Base-by-base conservation (phyloP, 208 protist genomes). In the Acanthamoeba lenticulata region DNA sequence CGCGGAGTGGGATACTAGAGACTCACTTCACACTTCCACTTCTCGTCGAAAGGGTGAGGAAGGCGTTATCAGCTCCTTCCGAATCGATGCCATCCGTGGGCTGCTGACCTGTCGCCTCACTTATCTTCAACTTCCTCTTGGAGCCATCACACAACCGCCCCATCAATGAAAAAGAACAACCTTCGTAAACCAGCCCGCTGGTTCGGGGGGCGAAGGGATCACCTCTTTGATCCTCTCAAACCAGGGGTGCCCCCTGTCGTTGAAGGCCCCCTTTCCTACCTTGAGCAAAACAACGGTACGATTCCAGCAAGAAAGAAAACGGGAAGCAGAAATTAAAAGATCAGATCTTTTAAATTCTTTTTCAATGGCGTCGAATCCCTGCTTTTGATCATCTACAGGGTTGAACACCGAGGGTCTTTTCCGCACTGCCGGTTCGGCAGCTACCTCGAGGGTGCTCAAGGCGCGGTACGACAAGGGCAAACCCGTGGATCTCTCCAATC, bases 201-300 rank as follows among this genome's bases (percentile, higher is more conserved):
- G 86, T 92, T 92, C 42, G 34, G 86, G 2, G 85, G 47, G 11
- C 34, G 44, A 34, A 72, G 57, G 55, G 40, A 92, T 13, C n/a
- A 9, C 19, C 27, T 74, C 21, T 92, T 92, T 24, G 86, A 92
- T 45, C 86, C 86, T 24, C 44, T 92, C 40, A 74, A 92, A 34
- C 52, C 86, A 21, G 57, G 27, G 44, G 86, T 92, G 17, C 86
- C 86, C 6, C 86, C 86, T 36, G 27, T 92, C 38, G 86, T 92
- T 2, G 86, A 92, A 36, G 86, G 86, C 2, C 86, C 86, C 52
- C 7, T 92, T 52, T 47, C 40, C 6, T 92, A 57, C 27, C 86
- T 92, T 52, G 86, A 92, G 44, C n/a, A n/a, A n/a, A 74, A 92
- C 36, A 92, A 92, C 42, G 86, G 86, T 72, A n/a, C n/a, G n/a